phyloP scores from a whole-genome alignment of 225 moss, liverwort and hornwort species.

The Asterella californica region DNA sequence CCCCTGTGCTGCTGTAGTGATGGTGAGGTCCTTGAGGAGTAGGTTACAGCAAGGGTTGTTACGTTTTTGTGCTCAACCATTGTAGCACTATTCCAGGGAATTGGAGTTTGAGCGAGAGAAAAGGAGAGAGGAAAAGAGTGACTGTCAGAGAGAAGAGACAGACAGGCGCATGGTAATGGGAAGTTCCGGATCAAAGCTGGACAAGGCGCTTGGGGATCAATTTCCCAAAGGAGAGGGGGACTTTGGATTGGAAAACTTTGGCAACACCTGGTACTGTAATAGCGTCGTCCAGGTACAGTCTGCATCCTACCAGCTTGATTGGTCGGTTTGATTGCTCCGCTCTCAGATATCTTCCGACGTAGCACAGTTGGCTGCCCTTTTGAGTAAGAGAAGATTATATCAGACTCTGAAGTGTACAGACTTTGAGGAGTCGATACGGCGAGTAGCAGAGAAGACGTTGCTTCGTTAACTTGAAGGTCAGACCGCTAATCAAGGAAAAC shows the following conservation, averaged over 20 bases:
- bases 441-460: not conserved
- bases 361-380: not conserved
- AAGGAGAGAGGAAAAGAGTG: slow-evolving; percentile 25
- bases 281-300: slow-evolving; percentile 81
- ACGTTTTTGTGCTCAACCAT: slow-evolving; percentile 9
- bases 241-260: slow-evolving; percentile 95
- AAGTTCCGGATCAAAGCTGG: slow-evolving; percentile 98
- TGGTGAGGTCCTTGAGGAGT: not conserved
- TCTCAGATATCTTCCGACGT: not conserved
- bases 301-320: not conserved
- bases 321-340: not conserved
- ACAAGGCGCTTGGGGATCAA: slow-evolving; percentile 94
- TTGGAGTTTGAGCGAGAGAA: slow-evolving; percentile 19
- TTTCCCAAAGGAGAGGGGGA: slow-evolving; percentile 95
- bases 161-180: slow-evolving; percentile 90
- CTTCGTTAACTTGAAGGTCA: not conserved
- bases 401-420: no score
- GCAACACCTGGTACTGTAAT: slow-evolving; percentile 95
- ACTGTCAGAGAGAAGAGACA: slow-evolving; percentile 27
- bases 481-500: no score
- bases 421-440: not conserved
- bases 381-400: not conserved
- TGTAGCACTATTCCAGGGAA: not conserved
- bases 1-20: not conserved
- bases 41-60: slow-evolving; percentile 15